Conservation (phyloP, 768 basidiomycete species). For the Pleurotus sapidus region DNA sequence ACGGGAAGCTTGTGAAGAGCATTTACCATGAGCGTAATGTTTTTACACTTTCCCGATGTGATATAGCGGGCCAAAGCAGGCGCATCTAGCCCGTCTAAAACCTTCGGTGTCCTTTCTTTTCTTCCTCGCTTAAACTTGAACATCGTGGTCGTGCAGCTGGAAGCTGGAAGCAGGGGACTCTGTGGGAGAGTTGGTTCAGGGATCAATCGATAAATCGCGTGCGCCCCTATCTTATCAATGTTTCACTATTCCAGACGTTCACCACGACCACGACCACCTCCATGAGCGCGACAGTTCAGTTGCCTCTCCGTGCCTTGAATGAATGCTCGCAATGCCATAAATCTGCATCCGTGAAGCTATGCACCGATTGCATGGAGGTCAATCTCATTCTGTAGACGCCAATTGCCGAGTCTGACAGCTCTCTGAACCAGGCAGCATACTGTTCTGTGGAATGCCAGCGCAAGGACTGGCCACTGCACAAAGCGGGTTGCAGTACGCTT, state of each 20-base stretch:
- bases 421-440: slow-evolving; percentile 12
- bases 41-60: slow-evolving; percentile 62
- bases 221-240: too few species aligned
- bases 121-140: too few species aligned
- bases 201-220: too few species aligned
- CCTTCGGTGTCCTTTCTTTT: slow-evolving; percentile 16
- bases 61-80: slow-evolving; percentile 60
- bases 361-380: neutral
- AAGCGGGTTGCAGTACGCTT: slow-evolving; percentile 22
- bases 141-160: too few species aligned
- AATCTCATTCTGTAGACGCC: neutral
- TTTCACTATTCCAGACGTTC: too few species aligned
- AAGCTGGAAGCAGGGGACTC: too few species aligned
- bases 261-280: neutral
- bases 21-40: slow-evolving; percentile 72
- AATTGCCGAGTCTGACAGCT: neutral
- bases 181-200: too few species aligned
- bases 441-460: slow-evolving; percentile 30
- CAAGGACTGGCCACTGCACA: slow-evolving; percentile 28
- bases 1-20: neutral
- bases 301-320: neutral
- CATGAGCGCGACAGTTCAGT: neutral
- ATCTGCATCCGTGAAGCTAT: neutral
- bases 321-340: neutral
- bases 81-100: slow-evolving; percentile 25